These are phyloP conservation scores for Leptographium wingfieldii DNA, from an alignment of 2,329 filamentous ascomycete species.

Conservation along the genomic window DNA sequence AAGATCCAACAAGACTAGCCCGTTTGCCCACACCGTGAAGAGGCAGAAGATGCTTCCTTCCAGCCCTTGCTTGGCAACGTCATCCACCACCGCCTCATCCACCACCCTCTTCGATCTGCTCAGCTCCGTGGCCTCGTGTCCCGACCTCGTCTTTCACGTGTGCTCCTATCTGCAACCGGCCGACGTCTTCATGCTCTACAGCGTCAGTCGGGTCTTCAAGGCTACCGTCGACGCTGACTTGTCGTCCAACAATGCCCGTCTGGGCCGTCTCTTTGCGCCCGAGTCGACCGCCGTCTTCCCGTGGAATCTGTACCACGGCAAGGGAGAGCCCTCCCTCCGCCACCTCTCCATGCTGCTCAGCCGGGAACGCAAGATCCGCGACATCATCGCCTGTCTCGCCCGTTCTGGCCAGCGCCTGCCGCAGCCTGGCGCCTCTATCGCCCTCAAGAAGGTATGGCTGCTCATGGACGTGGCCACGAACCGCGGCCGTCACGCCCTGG, in stretches of 20 bases:
- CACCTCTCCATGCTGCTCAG: constrained; percentile 57
- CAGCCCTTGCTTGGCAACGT: neutral
- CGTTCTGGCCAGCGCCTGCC: constrained; percentile 46
- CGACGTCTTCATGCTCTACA: constrained; percentile 52
- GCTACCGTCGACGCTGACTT: constrained; percentile 45
- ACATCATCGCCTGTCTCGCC: constrained; percentile 51
- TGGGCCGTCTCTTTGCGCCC: constrained; percentile 40
- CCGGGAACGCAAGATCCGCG: constrained; percentile 40
- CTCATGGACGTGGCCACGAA: constrained; percentile 11
- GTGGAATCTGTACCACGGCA: constrained; percentile 40
- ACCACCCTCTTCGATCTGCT: constrained; percentile 26
- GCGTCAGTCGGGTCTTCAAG: constrained; percentile 51
- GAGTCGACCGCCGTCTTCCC: constrained; percentile 45
- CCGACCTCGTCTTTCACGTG: constrained; percentile 42
- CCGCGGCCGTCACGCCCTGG: constrained; percentile 26
- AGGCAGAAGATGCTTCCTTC: neutral
- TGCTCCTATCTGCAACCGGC: constrained; percentile 38
- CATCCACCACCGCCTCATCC: neutral
- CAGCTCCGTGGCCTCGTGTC: constrained; percentile 27
- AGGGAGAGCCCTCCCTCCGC: constrained; percentile 27
- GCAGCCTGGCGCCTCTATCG: constrained; percentile 6
- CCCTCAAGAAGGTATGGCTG: constrained; percentile 55
- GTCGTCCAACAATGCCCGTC: constrained; percentile 43
- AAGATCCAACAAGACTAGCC: neutral
- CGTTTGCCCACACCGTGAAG: neutral